These are phyloP conservation scores for Penicillium sclerotigenum DNA, from an alignment of 2,329 filamentous ascomycete genomes.

Conservation along the genomic window DNA sequence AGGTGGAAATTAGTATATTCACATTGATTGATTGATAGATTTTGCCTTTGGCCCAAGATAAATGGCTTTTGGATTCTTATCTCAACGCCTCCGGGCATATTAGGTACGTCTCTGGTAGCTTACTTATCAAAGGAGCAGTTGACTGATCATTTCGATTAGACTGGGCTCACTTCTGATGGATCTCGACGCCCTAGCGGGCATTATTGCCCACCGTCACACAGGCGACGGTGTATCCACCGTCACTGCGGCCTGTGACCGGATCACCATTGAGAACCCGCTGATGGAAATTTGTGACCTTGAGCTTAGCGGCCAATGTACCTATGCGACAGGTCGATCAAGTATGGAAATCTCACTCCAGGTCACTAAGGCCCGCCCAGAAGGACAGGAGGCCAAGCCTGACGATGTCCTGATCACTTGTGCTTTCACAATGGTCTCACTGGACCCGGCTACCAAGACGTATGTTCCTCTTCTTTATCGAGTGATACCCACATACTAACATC, in stretches of 20 bases:
- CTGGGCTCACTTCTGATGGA: slow-evolving; percentile 77
- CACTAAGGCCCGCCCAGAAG: slow-evolving; percentile 61
- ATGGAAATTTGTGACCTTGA: slow-evolving; percentile 77
- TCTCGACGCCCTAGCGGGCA: slow-evolving; percentile 71
- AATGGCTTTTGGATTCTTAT: slow-evolving; percentile 74
- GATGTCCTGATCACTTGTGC: slow-evolving; percentile 68
- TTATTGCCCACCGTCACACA: slow-evolving; percentile 71
- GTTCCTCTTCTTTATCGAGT: slow-evolving; percentile 6
- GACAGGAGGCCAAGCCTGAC: slow-evolving; percentile 54
- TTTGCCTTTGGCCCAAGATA: slow-evolving; percentile 67
- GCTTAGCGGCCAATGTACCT: slow-evolving; percentile 66
- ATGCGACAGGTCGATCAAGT: slow-evolving; percentile 69
- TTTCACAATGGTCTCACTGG: slow-evolving; percentile 74
- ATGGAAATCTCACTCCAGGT: slow-evolving; percentile 73
- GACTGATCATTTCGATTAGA: slow-evolving; percentile 33
- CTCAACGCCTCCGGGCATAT: slow-evolving; percentile 74
- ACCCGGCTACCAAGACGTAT: slow-evolving; percentile 63
- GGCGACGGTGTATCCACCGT: slow-evolving; percentile 63
- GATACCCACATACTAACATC: slow-evolving; percentile 8
- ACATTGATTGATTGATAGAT: slow-evolving; percentile 45
- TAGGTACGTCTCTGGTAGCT: slow-evolving; percentile 41
- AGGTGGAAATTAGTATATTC: neutral
- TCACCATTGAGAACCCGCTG: slow-evolving; percentile 66
- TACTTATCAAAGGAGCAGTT: slow-evolving; percentile 11
- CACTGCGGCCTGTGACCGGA: slow-evolving; percentile 62